phyloP scores from a whole-genome alignment of 1,284 basidiomycete genomes.

The Boletus semigastroideus region DNA sequence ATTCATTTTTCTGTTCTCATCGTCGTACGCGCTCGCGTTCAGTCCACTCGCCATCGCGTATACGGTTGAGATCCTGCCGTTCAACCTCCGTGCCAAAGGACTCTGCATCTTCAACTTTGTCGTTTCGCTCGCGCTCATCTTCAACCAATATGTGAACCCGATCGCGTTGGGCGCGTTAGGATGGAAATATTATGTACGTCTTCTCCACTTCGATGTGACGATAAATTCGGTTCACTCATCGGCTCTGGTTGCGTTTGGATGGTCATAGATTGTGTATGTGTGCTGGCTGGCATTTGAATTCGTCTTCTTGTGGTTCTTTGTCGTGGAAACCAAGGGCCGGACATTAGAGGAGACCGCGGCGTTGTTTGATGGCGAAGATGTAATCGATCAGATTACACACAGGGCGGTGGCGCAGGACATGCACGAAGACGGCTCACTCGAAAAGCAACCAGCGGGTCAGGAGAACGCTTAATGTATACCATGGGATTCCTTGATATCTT shows the following conservation, averaged over 20 bases:
- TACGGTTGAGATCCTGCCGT: conserved; percentile 75
- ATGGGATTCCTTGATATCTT: too few relatives aligned
- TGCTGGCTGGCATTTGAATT: conserved; percentile 67
- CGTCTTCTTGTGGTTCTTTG: conserved; percentile 62
- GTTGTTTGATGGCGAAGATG: conserved; percentile 67
- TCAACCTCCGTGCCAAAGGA: conserved; percentile 73
- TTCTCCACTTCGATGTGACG: background rate
- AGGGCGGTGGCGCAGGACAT: conserved; percentile 24
- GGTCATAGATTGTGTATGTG: conserved; percentile 58
- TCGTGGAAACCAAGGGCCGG: conserved; percentile 71
- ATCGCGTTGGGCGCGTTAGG: conserved; percentile 57
- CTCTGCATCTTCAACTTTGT: conserved; percentile 73
- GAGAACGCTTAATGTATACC: background rate
- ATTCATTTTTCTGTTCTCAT: conserved; percentile 76
- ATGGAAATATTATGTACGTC: conserved; percentile 65
- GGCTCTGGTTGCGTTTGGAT: too few relatives aligned
- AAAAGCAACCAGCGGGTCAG: conserved; percentile 30
- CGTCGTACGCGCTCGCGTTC: conserved; percentile 69
- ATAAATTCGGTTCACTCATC: background rate
- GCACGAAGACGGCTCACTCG: conserved; percentile 30
- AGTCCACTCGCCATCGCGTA: conserved; percentile 73
- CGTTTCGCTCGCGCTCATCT: conserved; percentile 65
- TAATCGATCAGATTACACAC: conserved; percentile 41
- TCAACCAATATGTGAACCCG: conserved; percentile 86
- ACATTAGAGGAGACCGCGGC: conserved; percentile 75